Base-by-base conservation (phyloP, 352 stramenopile species). In the Phytophthora cryptogea region DNA sequence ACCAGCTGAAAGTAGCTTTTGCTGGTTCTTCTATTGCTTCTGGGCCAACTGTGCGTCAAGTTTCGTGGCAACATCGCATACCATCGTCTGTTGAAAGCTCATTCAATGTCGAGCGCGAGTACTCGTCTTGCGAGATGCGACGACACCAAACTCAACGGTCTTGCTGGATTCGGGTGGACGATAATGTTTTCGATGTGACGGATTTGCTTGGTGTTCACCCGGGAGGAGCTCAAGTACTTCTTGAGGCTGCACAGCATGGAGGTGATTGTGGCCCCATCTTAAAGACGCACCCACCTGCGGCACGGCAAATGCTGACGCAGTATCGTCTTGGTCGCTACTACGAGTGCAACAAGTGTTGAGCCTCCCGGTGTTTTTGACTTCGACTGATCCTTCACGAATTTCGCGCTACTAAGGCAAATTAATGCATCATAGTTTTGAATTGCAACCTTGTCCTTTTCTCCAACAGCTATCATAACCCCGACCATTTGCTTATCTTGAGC, bases 151-250 rank as follows among this genome's bases (percentile, higher is more conserved):
- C 59, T 7, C 55, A 72, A 23, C 74, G 78, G 1, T 98, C 91
- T 11, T 96, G 89, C 54, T 98, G 95, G 95, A 81, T 98, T 41
- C 64, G 97, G 9, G 79, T 90, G 8, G 83, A 89, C n/a, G 76
- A 83, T 35, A 72, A 76, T 44, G 86, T 98, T 17, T 98, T 96
- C 59, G 92, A 98, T 68, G 90, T 94, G 17, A 98, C 93, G 1
- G 74, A 89, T 23, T 86, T 97, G 58, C 78, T 98, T 23, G 63
- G 68, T 8, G 78, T 81, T 1, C 93, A 98, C 68, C 91, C 93
- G 8, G 94, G 92, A 4, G 94, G 93, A 0, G 83, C 80, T 46
- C 66, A 86, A 36, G 70, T 82, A 17, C 57, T 92, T 14, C 66
- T 90, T 8, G 76, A 83, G 45, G 80, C 72, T 17, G 78, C 83